phyloP scores from a whole-genome alignment of 345 rosid genomes.

The sweet orange (Citrus sinensis) region DNA sequence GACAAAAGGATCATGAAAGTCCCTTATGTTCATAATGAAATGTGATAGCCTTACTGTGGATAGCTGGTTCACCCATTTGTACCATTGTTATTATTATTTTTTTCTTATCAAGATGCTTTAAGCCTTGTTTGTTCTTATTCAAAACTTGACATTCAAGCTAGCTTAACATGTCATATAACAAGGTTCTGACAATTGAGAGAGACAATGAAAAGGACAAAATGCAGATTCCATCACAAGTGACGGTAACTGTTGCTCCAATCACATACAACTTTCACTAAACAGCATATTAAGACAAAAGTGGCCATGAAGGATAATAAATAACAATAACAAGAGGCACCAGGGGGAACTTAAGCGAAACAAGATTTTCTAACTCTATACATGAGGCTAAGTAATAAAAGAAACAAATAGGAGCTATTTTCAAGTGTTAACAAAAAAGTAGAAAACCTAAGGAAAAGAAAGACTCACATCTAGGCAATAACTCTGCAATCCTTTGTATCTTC shows the following conservation, averaged over 20 bases:
- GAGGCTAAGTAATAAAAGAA: neutral
- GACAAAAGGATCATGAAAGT: neutral
- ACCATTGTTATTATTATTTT: neutral
- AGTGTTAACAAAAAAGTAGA: neutral
- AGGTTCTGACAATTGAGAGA: neutral
- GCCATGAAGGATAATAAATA: neutral
- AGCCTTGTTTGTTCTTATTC: neutral
- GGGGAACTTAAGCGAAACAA: neutral
- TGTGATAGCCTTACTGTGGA: neutral
- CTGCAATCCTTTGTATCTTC: constrained; percentile 53
- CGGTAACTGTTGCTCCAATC: neutral
- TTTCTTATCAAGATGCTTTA: neutral
- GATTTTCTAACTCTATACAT: neutral
- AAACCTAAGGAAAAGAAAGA: neutral
- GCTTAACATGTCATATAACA: neutral
- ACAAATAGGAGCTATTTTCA: neutral
- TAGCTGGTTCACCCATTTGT: neutral
- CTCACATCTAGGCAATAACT: constrained; percentile 71
- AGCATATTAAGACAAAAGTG: neutral
- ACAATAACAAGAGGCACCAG: neutral
- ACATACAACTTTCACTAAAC: neutral
- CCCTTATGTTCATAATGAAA: neutral
- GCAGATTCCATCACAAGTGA: neutral
- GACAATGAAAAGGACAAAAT: neutral
- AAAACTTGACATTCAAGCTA: neutral